Conservation (phyloP, 1,284 basidiomycete species). For the Malassezia sp. region DNA sequence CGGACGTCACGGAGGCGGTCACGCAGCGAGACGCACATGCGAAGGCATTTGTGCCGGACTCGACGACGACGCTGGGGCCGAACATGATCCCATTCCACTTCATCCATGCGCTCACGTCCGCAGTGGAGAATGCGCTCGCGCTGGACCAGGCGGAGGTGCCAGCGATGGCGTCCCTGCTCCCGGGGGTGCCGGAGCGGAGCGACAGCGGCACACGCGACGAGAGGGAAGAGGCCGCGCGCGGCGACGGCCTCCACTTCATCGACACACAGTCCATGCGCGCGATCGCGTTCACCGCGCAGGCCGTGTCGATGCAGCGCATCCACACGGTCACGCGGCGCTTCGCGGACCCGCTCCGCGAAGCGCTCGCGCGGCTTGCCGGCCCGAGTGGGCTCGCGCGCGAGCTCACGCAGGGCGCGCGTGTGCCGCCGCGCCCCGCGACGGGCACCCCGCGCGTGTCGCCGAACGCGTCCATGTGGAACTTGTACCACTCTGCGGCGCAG, state of each 20-base stretch:
- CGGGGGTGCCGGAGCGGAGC: conserved; percentile 9
- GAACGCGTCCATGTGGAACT: neutral
- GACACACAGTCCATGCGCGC: conserved; percentile 38
- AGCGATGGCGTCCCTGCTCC: conserved; percentile 18
- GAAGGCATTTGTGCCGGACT: conserved; percentile 13
- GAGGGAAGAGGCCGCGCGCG: conserved; percentile 13
- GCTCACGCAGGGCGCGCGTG: no score
- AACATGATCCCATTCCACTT: conserved; percentile 43
- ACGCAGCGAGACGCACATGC: neutral
- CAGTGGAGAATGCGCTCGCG: conserved; percentile 33
- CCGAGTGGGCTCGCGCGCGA: conserved; percentile 19
- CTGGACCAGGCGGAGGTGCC: conserved; percentile 39
- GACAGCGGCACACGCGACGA: conserved; percentile 8
- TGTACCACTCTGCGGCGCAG: neutral
- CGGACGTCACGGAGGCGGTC: neutral
- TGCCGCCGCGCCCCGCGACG: no score
- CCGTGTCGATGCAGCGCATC: conserved; percentile 31
- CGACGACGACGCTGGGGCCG: conserved; percentile 27
- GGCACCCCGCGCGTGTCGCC: neutral
- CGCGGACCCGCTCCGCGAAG: conserved; percentile 38
- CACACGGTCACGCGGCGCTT: conserved; percentile 41
- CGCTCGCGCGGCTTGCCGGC: conserved; percentile 26
- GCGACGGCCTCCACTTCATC: no score
- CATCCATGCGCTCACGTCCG: conserved; percentile 40
- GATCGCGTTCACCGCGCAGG: conserved; percentile 38